Percentiles rank a stretch among this genome's conserved stretches.
Evolutionary conservation across 805 yeast species (phyloP).

Genomic region (Candida michaelii): DNA sequence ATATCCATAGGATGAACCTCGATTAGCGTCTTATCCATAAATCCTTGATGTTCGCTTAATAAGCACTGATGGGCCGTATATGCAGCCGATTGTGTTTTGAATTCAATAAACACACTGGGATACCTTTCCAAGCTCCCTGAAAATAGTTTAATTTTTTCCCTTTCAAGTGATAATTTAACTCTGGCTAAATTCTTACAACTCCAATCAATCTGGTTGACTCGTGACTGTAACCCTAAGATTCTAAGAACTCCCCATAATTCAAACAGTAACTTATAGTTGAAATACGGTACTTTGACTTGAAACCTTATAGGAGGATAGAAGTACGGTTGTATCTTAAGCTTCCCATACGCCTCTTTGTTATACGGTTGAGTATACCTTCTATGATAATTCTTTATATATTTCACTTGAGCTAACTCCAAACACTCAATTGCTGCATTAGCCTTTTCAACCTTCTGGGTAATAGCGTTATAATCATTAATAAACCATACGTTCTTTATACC

Average conservation of each 20-base stretch:
- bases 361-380: constrained; percentile 6
- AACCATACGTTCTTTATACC: constrained; percentile 62
- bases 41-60: constrained; percentile 43
- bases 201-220: constrained; percentile 27
- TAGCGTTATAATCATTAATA: constrained; percentile 33
- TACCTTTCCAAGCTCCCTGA: constrained; percentile 22
- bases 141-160: constrained; percentile 17
- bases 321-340: constrained; percentile 3
- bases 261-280: constrained; percentile 17
- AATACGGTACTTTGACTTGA: constrained; percentile 6
- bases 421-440: constrained; percentile 26
- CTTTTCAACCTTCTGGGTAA: background rate
- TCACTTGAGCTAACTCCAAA: constrained; percentile 29
- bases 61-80: constrained; percentile 63
- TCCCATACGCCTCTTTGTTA: background rate
- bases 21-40: constrained; percentile 42
- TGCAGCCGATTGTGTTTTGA: constrained; percentile 55
- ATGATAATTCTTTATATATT: constrained; percentile 18
- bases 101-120: constrained; percentile 61
- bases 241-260: constrained; percentile 29
- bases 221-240: constrained; percentile 21
- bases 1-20: constrained; percentile 68
- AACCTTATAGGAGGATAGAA: constrained; percentile 38
- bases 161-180: constrained; percentile 19
- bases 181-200: constrained; percentile 21